Percentiles rank a stretch among this genome's conserved stretches.
Conservation (phyloP, 352 stramenopile genomes). For the Phytophthora tentaculata region DNA sequence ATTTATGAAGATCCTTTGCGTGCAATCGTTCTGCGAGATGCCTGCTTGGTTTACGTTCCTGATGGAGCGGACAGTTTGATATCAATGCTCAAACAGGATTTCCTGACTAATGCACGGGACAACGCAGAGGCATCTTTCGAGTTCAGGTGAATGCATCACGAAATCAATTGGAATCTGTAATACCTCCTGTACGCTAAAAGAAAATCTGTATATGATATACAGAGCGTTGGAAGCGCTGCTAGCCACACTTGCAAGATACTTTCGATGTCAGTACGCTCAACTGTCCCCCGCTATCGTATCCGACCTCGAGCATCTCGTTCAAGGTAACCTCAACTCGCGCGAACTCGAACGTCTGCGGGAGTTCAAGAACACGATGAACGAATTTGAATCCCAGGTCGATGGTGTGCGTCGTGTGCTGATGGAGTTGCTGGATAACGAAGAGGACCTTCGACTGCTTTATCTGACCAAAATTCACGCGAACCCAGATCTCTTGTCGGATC, state of each 20-base stretch:
- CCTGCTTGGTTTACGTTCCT: conserved; percentile 51
- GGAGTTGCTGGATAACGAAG: conserved; percentile 72
- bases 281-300: conserved; percentile 48
- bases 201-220: too few relatives aligned
- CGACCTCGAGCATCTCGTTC: conserved; percentile 57
- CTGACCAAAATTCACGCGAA: conserved; percentile 73
- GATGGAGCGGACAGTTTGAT: conserved; percentile 55
- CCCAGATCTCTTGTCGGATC: conserved; percentile 51
- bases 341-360: conserved; percentile 68
- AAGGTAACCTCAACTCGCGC: conserved; percentile 49
- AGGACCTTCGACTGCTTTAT: conserved; percentile 66
- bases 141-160: conserved; percentile 43
- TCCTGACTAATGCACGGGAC: conserved; percentile 47
- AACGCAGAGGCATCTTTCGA: conserved; percentile 56
- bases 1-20: conserved; percentile 51
- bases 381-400: conserved; percentile 75
- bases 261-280: conserved; percentile 59
- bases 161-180: too few relatives aligned
- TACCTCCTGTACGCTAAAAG: too few relatives aligned
- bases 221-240: conserved; percentile 67
- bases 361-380: conserved; percentile 78
- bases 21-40: conserved; percentile 59
- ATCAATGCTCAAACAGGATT: conserved; percentile 59
- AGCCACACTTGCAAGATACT: conserved; percentile 62
- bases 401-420: conserved; percentile 66